Percentiles rank a stretch among this genome's conserved stretches.
Evolutionary conservation across 139 green algal species (phyloP).

Genomic region (Tetradesmus obliquus): DNA sequence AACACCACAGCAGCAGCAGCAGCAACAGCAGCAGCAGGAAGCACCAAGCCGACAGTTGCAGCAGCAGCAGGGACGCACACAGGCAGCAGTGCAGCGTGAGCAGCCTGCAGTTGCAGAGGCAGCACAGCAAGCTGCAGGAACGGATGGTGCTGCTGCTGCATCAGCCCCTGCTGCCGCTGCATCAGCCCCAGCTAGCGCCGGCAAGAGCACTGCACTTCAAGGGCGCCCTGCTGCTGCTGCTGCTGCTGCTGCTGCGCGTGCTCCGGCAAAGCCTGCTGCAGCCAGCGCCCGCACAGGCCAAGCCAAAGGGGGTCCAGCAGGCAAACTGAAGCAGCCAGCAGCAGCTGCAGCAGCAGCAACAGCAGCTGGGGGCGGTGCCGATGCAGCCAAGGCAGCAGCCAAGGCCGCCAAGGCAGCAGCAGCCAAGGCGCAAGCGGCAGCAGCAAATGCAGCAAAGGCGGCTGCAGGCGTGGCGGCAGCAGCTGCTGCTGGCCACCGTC

Average conservation of each 20-base stretch:
- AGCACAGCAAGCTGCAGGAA: neutral
- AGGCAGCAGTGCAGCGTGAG: neutral
- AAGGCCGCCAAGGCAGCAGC: neutral
- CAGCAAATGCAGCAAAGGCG: neutral
- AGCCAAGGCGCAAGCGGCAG: conserved; percentile 16
- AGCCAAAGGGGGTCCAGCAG: neutral
- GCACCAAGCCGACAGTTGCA: conserved; percentile 12
- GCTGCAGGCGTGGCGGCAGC: neutral
- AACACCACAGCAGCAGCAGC: conserved; percentile 25
- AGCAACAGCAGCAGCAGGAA: conserved; percentile 17
- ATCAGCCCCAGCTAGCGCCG: neutral
- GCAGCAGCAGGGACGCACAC: neutral
- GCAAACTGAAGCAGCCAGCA: neutral
- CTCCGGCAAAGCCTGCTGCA: too few relatives aligned
- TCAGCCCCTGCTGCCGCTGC: neutral
- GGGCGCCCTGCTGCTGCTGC: neutral
- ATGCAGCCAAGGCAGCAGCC: conserved; percentile 22
- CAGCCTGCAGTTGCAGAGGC: neutral
- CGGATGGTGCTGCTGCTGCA: neutral
- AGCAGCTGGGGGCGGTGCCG: neutral
- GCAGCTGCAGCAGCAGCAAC: neutral
- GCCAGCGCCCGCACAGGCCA: neutral
- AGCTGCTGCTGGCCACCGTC: neutral
- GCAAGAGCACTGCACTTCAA: neutral
- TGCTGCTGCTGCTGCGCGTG: neutral